phyloP scores from a whole-genome alignment of 805 yeast species.

The Suhomyces emberorum region DNA sequence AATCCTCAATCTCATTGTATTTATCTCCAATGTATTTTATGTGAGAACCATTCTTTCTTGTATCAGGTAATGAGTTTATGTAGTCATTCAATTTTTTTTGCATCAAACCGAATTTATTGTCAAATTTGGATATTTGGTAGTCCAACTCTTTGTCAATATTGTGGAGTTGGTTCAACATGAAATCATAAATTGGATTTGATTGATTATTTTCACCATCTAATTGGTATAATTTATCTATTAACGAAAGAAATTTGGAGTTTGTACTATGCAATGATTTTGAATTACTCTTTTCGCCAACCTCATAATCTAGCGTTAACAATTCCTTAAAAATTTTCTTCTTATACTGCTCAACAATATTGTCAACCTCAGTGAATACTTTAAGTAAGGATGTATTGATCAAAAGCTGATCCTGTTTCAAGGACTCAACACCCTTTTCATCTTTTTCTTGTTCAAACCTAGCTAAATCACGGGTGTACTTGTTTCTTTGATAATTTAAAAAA shows the following conservation, averaged over 20 bases:
- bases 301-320: conserved; percentile 37
- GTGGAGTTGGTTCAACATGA: conserved; percentile 31
- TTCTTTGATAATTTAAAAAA: conserved; percentile 13
- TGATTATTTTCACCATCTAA: conserved; percentile 16
- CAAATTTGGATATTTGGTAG: conserved; percentile 35
- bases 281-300: conserved; percentile 15
- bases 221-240: conserved; percentile 40
- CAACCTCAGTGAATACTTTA: conserved; percentile 31
- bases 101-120: conserved; percentile 33
- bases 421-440: conserved; percentile 11
- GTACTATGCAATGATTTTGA: conserved; percentile 7
- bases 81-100: conserved; percentile 37
- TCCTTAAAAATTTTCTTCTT: conserved; percentile 34
- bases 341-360: conserved; percentile 32
- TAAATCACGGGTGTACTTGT: conserved; percentile 9
- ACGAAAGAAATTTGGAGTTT: conserved; percentile 32
- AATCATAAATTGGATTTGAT: conserved; percentile 34
- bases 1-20: conserved; percentile 34
- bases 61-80: conserved; percentile 28
- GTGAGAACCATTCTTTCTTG: conserved; percentile 33
- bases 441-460: conserved; percentile 11
- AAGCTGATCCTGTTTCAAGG: conserved; percentile 22
- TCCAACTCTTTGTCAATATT: conserved; percentile 31
- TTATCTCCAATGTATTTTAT: conserved; percentile 38
- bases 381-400: conserved; percentile 28